Evolutionary conservation across 2,329 filamentous ascomycete genomes (phyloP).

Genomic region (Aspergillus flavus): DNA sequence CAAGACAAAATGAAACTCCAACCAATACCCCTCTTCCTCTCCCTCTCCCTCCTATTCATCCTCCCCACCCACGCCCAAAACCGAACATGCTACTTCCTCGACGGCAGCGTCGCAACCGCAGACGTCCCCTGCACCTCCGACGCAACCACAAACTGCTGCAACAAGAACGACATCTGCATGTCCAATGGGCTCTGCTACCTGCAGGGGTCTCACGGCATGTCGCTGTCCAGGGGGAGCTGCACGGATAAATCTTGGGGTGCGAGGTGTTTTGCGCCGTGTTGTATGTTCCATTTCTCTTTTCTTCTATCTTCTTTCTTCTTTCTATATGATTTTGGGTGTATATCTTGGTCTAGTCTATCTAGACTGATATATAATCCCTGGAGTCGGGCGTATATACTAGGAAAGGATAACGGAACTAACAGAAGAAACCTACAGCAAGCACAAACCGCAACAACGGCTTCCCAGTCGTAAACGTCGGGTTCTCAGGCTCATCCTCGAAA

Average conservation of each 20-base stretch:
- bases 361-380: too few species aligned
- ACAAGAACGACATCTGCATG: conserved; percentile 22
- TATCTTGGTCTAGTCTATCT: not conserved
- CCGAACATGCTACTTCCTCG: not conserved
- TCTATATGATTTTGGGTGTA: not conserved
- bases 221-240: conserved; percentile 19
- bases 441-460: conserved; percentile 5
- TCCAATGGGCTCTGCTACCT: conserved; percentile 24
- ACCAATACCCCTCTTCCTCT: too few species aligned
- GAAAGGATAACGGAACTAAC: not conserved
- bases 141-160: conserved; percentile 17
- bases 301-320: not conserved
- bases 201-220: conserved; percentile 14
- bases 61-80: not conserved
- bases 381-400: too few species aligned
- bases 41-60: not conserved
- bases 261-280: conserved; percentile 18
- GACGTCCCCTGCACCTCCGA: not conserved
- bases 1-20: too few species aligned
- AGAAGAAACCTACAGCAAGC: not conserved
- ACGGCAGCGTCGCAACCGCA: not conserved
- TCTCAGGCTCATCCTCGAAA: conserved; percentile 12
- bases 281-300: conserved; percentile 6
- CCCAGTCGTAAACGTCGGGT: conserved; percentile 10
- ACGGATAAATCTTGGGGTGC: conserved; percentile 19